A percentile compares a stretch with the other conserved stretches of the same genome.
These are phyloP conservation scores for Neolecta irregularis DNA, from an alignment of 1,139 yeast species.

Conservation along the genomic window DNA sequence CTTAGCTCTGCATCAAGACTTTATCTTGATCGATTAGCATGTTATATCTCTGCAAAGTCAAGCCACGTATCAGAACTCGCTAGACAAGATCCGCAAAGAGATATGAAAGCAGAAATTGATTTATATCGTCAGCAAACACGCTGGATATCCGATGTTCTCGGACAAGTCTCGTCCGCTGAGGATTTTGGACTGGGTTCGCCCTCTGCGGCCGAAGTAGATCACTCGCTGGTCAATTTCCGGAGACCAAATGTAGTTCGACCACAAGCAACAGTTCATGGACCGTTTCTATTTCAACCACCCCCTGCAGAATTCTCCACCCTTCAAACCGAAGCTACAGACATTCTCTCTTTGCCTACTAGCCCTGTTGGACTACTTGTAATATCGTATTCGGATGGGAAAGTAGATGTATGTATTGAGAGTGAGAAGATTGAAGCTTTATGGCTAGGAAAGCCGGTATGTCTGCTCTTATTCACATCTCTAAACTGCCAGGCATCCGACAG, in stretches of 20 bases:
- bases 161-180: conserved; percentile 2
- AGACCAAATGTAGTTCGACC: conserved; percentile 2
- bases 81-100: background rate
- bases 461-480: too few species aligned
- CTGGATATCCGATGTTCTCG: conserved; percentile 6
- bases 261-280: conserved; percentile 9
- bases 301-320: conserved; percentile 9
- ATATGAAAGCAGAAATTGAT: background rate
- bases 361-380: conserved; percentile 9
- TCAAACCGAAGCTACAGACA: conserved; percentile 6
- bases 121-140: conserved; percentile 3
- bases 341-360: conserved; percentile 7
- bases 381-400: conserved; percentile 10
- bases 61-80: too few species aligned
- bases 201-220: background rate
- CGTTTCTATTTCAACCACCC: conserved; percentile 10
- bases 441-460: background rate
- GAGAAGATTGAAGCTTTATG: conserved; percentile 5
- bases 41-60: conserved; percentile 4
- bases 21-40: conserved; percentile 5
- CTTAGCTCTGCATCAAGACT: conserved; percentile 1
- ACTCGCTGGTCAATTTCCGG: conserved; percentile 5
- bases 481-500: too few species aligned
- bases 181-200: conserved; percentile 7
- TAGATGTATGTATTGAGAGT: conserved; percentile 10